These are phyloP conservation scores for Diaporthe ilicicola DNA, from an alignment of 2,329 filamentous ascomycete species.

Conservation along the genomic window DNA sequence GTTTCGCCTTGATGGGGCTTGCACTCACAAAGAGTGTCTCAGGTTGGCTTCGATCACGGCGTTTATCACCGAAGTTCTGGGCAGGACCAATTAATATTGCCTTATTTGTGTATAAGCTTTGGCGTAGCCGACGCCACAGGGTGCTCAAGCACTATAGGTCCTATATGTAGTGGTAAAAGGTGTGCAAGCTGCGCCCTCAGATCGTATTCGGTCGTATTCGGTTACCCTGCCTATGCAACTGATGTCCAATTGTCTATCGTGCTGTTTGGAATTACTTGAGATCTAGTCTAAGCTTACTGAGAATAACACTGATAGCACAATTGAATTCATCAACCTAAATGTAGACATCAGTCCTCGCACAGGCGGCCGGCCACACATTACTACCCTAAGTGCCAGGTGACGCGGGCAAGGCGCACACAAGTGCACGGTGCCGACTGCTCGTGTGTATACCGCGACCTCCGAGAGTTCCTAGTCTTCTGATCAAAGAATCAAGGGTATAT, in stretches of 20 bases:
- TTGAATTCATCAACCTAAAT: not conserved
- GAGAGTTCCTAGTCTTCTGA: not conserved
- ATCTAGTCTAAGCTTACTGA: too few relatives aligned
- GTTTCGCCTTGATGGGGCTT: conserved; percentile 1
- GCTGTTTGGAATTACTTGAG: too few relatives aligned
- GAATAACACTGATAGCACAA: too few relatives aligned
- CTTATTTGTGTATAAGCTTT: conserved; percentile 1
- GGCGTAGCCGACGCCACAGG: not conserved
- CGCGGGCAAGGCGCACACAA: not conserved
- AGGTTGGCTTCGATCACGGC: not conserved
- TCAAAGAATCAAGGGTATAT: not conserved
- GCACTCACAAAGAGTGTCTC: not conserved
- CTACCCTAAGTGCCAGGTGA: not conserved
- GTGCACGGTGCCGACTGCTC: too few relatives aligned
- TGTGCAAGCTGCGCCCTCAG: not conserved
- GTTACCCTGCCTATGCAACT: not conserved
- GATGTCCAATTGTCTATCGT: not conserved
- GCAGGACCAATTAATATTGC: conserved; percentile 4
- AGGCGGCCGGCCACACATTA: not conserved
- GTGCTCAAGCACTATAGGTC: too few relatives aligned
- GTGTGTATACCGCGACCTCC: not conserved
- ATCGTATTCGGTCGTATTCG: not conserved
- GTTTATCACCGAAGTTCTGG: conserved; percentile 3
- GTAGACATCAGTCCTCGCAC: too few relatives aligned
- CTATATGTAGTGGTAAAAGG: too few relatives aligned